Percentiles rank a stretch among this genome's conserved stretches.
Evolutionary conservation across 495 filamentous ascomycete species (phyloP).

Genomic region (Cairneyella variabilis): DNA sequence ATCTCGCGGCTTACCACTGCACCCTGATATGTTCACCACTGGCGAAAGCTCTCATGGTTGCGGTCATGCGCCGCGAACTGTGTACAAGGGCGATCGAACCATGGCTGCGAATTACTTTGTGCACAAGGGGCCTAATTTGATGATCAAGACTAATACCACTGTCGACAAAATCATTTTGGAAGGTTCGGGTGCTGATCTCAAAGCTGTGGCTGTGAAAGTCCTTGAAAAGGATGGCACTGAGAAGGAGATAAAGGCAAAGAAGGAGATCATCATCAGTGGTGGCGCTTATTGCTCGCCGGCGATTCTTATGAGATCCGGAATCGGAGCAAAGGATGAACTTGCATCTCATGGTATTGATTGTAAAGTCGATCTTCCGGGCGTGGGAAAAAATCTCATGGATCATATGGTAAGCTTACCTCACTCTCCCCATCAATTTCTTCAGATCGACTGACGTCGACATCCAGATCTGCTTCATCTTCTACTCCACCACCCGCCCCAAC

Average conservation of each 20-base stretch:
- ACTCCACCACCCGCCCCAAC: conserved; percentile 38
- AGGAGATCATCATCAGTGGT: conserved; percentile 63
- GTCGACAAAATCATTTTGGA: conserved; percentile 61
- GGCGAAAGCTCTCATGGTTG: conserved; percentile 46
- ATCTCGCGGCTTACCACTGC: conserved; percentile 39
- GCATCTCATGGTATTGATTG: conserved; percentile 44
- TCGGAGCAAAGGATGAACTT: conserved; percentile 52
- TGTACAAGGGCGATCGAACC: conserved; percentile 44
- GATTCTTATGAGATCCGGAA: conserved; percentile 59
- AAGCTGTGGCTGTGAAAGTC: conserved; percentile 59
- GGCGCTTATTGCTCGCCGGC: conserved; percentile 61
- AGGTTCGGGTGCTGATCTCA: conserved; percentile 33
- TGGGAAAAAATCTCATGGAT: conserved; percentile 66
- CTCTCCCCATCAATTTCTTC: conserved; percentile 17
- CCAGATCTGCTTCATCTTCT: conserved; percentile 40
- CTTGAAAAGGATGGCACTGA: conserved; percentile 51
- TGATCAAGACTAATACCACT: conserved; percentile 55
- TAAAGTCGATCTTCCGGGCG: conserved; percentile 53
- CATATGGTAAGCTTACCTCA: conserved; percentile 43
- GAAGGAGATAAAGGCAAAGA: conserved; percentile 44
- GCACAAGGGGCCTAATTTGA: conserved; percentile 37
- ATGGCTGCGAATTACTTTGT: conserved; percentile 46
- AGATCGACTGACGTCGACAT: conserved; percentile 45
- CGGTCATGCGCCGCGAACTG: conserved; percentile 47
- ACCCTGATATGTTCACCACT: conserved; percentile 48